Conservation (phyloP, 1,284 basidiomycete species). For the Boletus smithii region DNA sequence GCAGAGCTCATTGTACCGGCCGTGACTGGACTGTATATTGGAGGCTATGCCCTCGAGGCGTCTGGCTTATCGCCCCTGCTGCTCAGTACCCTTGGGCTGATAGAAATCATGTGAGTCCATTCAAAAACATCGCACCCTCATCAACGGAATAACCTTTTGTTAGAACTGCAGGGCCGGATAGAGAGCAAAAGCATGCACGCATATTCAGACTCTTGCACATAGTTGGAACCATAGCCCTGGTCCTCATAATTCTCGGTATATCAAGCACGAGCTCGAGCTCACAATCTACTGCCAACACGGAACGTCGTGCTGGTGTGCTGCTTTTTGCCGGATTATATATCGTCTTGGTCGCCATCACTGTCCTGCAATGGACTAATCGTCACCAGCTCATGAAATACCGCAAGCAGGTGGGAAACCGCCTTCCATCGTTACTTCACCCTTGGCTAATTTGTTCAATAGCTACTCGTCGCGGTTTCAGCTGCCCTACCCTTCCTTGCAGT, state of each 20-base stretch:
- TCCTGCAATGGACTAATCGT: conserved; percentile 48
- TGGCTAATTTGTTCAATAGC: conserved; percentile 10
- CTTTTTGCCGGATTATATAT: conserved; percentile 50
- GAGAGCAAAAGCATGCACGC: conserved; percentile 20
- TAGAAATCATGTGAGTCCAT: conserved; percentile 54
- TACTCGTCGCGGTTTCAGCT: conserved; percentile 45
- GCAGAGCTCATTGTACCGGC: conserved; percentile 40
- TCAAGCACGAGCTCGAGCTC: conserved; percentile 21
- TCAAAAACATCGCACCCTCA: not conserved
- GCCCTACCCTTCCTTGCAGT: conserved; percentile 59
- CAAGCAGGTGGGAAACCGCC: conserved; percentile 36
- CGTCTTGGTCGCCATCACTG: conserved; percentile 40
- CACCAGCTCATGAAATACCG: conserved; percentile 49
- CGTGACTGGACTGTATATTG: conserved; percentile 44
- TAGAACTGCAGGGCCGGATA: conserved; percentile 27
- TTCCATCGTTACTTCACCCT: conserved; percentile 12
- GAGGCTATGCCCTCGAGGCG: conserved; percentile 53
- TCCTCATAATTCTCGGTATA: conserved; percentile 50
- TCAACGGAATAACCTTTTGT: conserved; percentile 1
- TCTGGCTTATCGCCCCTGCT: conserved; percentile 53
- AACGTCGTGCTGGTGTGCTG: conserved; percentile 49
- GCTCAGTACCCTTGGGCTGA: conserved; percentile 54
- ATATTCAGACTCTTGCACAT: conserved; percentile 42
- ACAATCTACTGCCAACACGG: conserved; percentile 22
- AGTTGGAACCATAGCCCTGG: conserved; percentile 43